These are phyloP conservation scores for Apiospora pterosperma DNA, from an alignment of 2,329 filamentous ascomycete genomes.

Conservation along the genomic window DNA sequence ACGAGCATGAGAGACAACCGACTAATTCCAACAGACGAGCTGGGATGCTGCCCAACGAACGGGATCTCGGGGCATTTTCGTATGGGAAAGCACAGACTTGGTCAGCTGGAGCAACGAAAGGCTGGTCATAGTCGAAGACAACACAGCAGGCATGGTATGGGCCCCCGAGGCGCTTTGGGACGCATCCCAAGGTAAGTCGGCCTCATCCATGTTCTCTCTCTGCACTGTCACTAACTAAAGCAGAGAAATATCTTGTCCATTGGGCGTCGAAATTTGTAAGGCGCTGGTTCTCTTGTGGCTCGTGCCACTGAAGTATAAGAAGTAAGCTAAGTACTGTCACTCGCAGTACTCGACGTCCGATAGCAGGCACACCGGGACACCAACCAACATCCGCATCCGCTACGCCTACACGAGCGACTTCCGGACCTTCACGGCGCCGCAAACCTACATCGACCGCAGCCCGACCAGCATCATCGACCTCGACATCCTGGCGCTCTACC, in stretches of 20 bases:
- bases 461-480: constrained; percentile 51
- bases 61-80: constrained; percentile 48
- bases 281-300: neutral
- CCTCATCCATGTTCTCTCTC: neutral
- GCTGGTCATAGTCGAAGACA: constrained; percentile 47
- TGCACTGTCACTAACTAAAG: constrained; percentile 5
- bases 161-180: constrained; percentile 55
- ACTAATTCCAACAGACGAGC: constrained; percentile 33
- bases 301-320: neutral
- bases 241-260: constrained; percentile 41
- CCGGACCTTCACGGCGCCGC: constrained; percentile 44
- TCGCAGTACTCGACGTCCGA: constrained; percentile 44
- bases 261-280: constrained; percentile 46
- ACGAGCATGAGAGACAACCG: constrained; percentile 2
- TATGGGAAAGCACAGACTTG: constrained; percentile 52
- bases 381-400: constrained; percentile 43
- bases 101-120: constrained; percentile 46
- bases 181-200: constrained; percentile 30
- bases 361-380: constrained; percentile 42
- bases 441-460: constrained; percentile 46
- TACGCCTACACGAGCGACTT: constrained; percentile 56
- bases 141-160: constrained; percentile 57
- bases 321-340: neutral
- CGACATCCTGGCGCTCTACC: constrained; percentile 48
- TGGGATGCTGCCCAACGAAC: constrained; percentile 51